These are phyloP conservation scores for Cordyceps javanica DNA, from an alignment of 2,329 filamentous ascomycete genomes.

Conservation along the genomic window DNA sequence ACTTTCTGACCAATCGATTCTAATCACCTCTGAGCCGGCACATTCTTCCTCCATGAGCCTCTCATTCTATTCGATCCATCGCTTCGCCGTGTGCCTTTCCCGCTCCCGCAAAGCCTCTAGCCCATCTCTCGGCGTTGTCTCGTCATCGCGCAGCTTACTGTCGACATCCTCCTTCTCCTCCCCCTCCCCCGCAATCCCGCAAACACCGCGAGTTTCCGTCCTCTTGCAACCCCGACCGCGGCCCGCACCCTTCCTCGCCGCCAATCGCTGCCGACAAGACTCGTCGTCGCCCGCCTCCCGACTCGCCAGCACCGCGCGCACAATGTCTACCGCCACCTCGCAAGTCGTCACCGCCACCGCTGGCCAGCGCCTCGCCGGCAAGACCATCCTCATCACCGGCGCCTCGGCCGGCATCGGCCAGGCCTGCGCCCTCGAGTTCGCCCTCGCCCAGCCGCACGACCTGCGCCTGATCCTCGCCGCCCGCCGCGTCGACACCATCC, in stretches of 20 bases:
- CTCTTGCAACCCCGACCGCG: not conserved
- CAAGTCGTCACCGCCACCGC: constrained; percentile 49
- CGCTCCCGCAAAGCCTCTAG: constrained; percentile 11
- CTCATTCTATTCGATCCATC: not conserved
- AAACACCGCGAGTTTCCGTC: not conserved
- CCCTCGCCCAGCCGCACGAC: constrained; percentile 70
- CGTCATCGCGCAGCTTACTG: constrained; percentile 12
- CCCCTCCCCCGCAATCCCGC: constrained; percentile 8
- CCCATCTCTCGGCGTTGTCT: constrained; percentile 11
- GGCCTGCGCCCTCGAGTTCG: constrained; percentile 83
- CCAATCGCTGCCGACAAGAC: not conserved
- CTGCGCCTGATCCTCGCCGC: constrained; percentile 85
- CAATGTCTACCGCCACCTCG: constrained; percentile 35
- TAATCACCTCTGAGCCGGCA: not conserved
- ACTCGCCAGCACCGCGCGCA: not conserved
- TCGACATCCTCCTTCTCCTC: constrained; percentile 11
- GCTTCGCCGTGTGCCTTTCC: not conserved
- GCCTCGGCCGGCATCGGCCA: constrained; percentile 89
- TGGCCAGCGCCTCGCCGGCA: constrained; percentile 80
- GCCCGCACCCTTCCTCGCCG: not conserved
- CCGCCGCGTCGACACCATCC: constrained; percentile 72
- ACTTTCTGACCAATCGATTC: not conserved
- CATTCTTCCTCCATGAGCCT: constrained; percentile 12
- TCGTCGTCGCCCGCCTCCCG: no score
- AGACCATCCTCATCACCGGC: constrained; percentile 87